Evolutionary conservation across 1,139 yeast genomes (phyloP).

Genomic region (Suhomyces anneliseae): DNA sequence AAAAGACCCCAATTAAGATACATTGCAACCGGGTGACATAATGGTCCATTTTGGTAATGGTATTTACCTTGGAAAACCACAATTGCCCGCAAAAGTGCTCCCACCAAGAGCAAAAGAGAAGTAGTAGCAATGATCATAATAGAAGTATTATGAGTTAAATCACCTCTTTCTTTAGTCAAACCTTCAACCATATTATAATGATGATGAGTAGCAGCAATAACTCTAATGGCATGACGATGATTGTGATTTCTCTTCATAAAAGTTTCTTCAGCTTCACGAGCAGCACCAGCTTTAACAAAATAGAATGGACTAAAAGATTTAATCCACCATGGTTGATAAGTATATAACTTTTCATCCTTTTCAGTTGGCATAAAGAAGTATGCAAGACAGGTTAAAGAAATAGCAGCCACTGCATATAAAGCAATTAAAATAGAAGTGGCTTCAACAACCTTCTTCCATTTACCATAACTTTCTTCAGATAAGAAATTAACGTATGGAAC

Average conservation of each 20-base stretch:
- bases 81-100: slow-evolving; percentile 33
- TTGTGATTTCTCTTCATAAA: slow-evolving; percentile 46
- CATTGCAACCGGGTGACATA: slow-evolving; percentile 31
- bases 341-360: slow-evolving; percentile 44
- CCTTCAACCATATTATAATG: slow-evolving; percentile 46
- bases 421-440: slow-evolving; percentile 33
- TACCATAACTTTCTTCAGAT: slow-evolving; percentile 19
- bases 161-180: slow-evolving; percentile 40
- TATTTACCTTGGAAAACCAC: slow-evolving; percentile 32
- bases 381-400: slow-evolving; percentile 37
- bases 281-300: slow-evolving; percentile 40
- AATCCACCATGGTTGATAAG: slow-evolving; percentile 52
- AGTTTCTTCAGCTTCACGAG: slow-evolving; percentile 40
- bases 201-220: slow-evolving; percentile 47
- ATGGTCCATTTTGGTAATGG: slow-evolving; percentile 20
- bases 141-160: slow-evolving; percentile 37
- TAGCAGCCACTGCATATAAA: slow-evolving; percentile 37
- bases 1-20: slow-evolving; percentile 43
- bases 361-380: slow-evolving; percentile 43
- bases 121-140: slow-evolving; percentile 33
- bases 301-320: slow-evolving; percentile 45
- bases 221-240: slow-evolving; percentile 45
- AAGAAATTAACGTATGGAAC: slow-evolving; percentile 36
- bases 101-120: slow-evolving; percentile 34
- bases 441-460: slow-evolving; percentile 33